phyloP scores from a whole-genome alignment of 768 basidiomycete species.

The Antrodiella citrinella region DNA sequence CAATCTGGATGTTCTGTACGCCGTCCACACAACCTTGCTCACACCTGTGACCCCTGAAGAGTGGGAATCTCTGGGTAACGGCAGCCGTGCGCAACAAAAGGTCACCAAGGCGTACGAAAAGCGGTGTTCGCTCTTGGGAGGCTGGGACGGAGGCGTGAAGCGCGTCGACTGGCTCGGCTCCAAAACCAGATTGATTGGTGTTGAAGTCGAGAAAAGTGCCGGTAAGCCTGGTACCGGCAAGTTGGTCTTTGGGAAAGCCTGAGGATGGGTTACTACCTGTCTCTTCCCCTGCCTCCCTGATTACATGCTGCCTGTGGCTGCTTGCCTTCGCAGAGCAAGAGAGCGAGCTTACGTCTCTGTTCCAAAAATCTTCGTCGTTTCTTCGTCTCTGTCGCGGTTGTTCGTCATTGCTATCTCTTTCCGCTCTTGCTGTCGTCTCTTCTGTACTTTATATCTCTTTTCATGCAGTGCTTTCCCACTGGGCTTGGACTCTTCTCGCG shows the following conservation, averaged over 20 bases:
- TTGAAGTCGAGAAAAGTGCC: constrained; percentile 46
- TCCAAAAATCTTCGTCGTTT: not conserved
- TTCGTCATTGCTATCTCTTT: not conserved
- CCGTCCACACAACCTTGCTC: constrained; percentile 48
- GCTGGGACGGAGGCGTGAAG: constrained; percentile 63
- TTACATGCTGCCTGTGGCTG: not conserved
- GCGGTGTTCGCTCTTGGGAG: constrained; percentile 51
- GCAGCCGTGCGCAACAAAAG: constrained; percentile 48
- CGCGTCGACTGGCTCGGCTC: constrained; percentile 59
- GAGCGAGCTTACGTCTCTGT: not conserved
- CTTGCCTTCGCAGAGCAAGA: not conserved
- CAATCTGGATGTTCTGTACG: constrained; percentile 57
- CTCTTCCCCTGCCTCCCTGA: not conserved
- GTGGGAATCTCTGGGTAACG: constrained; percentile 52
- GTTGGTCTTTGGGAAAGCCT: constrained; percentile 39
- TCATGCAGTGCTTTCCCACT: not conserved
- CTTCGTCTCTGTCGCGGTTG: not conserved
- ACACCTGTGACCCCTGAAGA: constrained; percentile 53
- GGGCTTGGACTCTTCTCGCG: not conserved
- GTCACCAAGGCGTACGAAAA: constrained; percentile 55
- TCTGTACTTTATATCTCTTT: not conserved
- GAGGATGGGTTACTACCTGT: constrained; percentile 12
- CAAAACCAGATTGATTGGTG: constrained; percentile 51
- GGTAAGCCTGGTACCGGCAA: constrained; percentile 32
- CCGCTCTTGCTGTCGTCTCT: not conserved